Base-by-base conservation (phyloP, 2,329 filamentous ascomycete species). In the Nakataea oryzae region DNA sequence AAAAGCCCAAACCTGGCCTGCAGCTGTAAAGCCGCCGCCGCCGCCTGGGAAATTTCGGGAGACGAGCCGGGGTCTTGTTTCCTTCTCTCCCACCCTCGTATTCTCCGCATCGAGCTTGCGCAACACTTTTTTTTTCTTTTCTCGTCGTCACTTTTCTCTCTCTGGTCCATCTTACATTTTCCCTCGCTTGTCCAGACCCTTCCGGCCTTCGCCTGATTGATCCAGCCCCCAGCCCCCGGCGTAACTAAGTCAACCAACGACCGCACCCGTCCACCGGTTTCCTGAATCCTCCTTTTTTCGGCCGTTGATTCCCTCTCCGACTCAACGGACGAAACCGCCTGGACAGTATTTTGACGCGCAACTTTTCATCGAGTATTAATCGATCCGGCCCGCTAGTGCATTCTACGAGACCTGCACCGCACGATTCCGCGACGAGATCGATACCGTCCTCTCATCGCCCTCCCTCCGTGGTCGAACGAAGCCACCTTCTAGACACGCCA, bases 191-290 rank as follows among this genome's bases (percentile, higher is more conserved):
- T 17, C 17, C 41, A 17, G 11, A n/a, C 21, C 21, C 24, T 14
- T 61, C 6, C 17, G 41, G 7, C 54, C 29, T 56, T 60, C 54
- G 54, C 55, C 47, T 61, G 34, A 50, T 50, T 50, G 41, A 50
- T 17, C 41, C 41, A 50, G 24, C 54, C 27, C 57, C 41, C 41
- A 50, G 24, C 54, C 27, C 57, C 27, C 41, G 29, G 27, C 62
- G 55, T 63, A 61, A 54, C 57, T 54, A 50, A 55, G 59, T 12
- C 58, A 54, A 29, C 59, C 50, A 59, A 9, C 30, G 47, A 32
- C 26, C 17, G 41, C 24, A 50, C 41, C 41, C 41, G 41, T n/a
- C 41, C 41, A 50, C 41, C 41, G 21, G 41, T 50, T 50, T 50
- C 24, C 41, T n/a, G 41, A n/a, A 50, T 50, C 41, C 41, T n/a